Percentiles rank a stretch among this genome's conserved stretches.
phyloP scores from a whole-genome alignment of 2,329 filamentous ascomycete genomes.

The Alternaria tenuissima region DNA sequence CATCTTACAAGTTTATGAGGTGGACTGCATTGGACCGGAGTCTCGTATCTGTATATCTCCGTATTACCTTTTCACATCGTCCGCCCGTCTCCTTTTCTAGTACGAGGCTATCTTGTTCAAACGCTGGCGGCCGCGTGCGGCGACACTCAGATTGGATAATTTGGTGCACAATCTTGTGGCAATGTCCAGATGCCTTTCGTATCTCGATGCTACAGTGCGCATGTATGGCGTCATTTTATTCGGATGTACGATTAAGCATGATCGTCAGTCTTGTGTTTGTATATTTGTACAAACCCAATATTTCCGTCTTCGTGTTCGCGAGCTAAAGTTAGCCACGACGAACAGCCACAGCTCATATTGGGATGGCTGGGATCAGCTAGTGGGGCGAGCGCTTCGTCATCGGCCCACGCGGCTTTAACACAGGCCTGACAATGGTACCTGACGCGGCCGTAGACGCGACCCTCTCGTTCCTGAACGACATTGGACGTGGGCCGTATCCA shows the following conservation, averaged over 20 bases:
- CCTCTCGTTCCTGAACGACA: conserved; percentile 4
- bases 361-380: neutral
- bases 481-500: neutral
- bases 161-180: neutral
- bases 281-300: neutral
- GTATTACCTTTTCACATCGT: neutral
- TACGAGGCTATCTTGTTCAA: neutral
- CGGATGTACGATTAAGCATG: neutral
- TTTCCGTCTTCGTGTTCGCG: neutral
- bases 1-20: neutral
- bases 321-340: neutral
- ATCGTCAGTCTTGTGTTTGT: neutral
- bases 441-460: neutral
- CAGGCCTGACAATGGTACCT: neutral
- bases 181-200: neutral
- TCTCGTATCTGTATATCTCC: neutral
- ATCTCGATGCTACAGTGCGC: neutral
- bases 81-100: neutral
- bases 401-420: conserved; percentile 8
- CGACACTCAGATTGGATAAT: neutral
- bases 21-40: neutral
- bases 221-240: neutral
- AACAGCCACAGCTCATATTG: neutral
- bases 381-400: conserved; percentile 9
- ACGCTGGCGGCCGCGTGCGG: neutral